Conservation (phyloP, 2,329 filamentous ascomycete species). For the Ophiostoma himal-ulmi region DNA sequence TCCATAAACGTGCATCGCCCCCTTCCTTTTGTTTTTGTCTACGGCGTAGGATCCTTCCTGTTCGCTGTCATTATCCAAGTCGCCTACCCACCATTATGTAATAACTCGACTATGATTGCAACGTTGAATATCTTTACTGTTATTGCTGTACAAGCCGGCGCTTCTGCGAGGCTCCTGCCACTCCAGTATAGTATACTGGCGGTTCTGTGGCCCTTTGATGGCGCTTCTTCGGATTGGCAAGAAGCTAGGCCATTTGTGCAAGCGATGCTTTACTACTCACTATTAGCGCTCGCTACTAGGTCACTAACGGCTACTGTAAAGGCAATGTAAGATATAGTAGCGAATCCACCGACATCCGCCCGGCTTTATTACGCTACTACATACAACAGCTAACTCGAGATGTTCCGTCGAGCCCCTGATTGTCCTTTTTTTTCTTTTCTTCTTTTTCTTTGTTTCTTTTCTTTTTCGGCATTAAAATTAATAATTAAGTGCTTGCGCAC, state of each 20-base stretch:
- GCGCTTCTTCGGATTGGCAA: constrained; percentile 23
- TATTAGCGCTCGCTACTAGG: not conserved
- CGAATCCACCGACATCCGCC: constrained; percentile 21
- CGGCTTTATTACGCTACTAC: constrained; percentile 3
- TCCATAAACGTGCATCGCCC: no score
- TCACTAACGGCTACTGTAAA: no score
- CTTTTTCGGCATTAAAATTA: no score
- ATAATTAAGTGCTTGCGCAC: no score
- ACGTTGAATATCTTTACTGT: not conserved
- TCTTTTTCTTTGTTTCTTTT: no score
- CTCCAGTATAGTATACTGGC: not conserved
- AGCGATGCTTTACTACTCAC: not conserved
- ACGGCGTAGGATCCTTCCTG: not conserved
- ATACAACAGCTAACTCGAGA: no score
- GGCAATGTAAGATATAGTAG: not conserved
- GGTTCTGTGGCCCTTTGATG: constrained; percentile 16
- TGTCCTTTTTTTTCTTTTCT: not conserved
- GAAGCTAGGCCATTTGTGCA: constrained; percentile 17
- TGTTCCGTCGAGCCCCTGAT: constrained; percentile 2
- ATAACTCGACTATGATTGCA: not conserved
- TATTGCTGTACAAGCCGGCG: not conserved
- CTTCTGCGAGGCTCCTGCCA: not conserved
- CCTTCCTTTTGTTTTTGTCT: not conserved
- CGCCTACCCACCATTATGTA: not conserved
- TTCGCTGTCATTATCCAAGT: not conserved